Evolutionary conservation across 768 basidiomycete species (phyloP), one percentile per base, ranked within the genome.

Genomic region (Rhodosporidiobolus odoratus): DNA sequence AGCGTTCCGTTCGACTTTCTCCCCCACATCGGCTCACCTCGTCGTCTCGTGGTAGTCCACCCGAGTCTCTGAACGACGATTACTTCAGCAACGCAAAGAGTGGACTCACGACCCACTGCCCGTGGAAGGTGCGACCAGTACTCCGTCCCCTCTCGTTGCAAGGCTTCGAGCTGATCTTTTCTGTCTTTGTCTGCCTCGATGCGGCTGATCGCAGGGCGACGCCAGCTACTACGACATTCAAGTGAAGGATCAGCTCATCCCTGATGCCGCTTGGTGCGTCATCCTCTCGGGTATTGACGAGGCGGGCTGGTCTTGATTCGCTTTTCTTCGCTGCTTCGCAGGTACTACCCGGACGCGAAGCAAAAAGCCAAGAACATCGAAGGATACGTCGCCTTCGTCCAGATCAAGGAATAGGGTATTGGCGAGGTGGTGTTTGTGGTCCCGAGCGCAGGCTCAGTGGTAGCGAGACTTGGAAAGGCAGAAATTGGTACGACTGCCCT

Each of bases 241-340:
- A 1, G 79, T 89, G 15, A 80, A 82, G 40, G 86, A 83, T 41
- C 82, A 82, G 38, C 77, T 67, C 1, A 79, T 86, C 16, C 81
- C 83, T 21, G 88, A 91, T 69, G 79, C 87, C 37, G 88, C 88
- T 62, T 90, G 89, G 89, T 86, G 66, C 74, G 84, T 40, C 23
- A 27, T 78, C 30, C 21, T 40, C 48, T 58, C 38, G 27, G 23
- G 23, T 45, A 12, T 27, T n/a, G n/a, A n/a, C n/a, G n/a, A n/a
- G n/a, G n/a, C 34, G n/a, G 52, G 50, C 32, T 19, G 43, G 27
- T 12, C n/a, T 50, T 48, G 35, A 48, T 41, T 23, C 30, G 16
- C n/a, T 27, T 40, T 34, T 52, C 48, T 35, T 38, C 12, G 58
- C 47, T 25, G 34, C 40, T 19, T 41, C 23, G n/a, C 69, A 89